phyloP scores from a whole-genome alignment of 2,329 filamentous ascomycete species.

The Aspergillus felis region DNA sequence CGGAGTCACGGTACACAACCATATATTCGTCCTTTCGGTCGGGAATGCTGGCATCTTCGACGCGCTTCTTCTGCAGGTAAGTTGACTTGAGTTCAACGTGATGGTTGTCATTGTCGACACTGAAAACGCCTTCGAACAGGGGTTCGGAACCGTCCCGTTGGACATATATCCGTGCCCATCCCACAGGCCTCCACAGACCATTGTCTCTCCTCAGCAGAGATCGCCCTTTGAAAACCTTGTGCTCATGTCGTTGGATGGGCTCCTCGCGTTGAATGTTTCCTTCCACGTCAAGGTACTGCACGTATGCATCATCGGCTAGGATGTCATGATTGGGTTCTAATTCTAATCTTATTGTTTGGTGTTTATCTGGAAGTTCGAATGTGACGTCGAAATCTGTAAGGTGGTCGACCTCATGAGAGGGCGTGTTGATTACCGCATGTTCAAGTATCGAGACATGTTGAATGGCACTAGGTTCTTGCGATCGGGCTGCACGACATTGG shows the following conservation, averaged over 20 bases:
- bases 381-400: conserved; percentile 79
- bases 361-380: conserved; percentile 66
- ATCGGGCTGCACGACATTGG: conserved; percentile 54
- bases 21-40: conserved; percentile 66
- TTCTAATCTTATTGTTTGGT: conserved; percentile 69
- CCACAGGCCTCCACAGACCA: conserved; percentile 71
- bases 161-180: conserved; percentile 81
- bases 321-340: conserved; percentile 92
- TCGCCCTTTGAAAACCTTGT: conserved; percentile 80
- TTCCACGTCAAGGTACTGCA: conserved; percentile 69
- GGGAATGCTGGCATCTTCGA: conserved; percentile 64
- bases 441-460: conserved; percentile 69
- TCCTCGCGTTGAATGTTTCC: conserved; percentile 66
- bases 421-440: conserved; percentile 71
- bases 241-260: conserved; percentile 64
- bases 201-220: conserved; percentile 64
- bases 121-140: conserved; percentile 86
- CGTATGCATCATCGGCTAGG: conserved; percentile 67
- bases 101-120: conserved; percentile 75
- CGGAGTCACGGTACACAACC: conserved; percentile 89
- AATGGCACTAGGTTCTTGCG: conserved; percentile 71
- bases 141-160: conserved; percentile 71
- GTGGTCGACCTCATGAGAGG: conserved; percentile 73
- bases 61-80: conserved; percentile 69
- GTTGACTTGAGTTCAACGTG: conserved; percentile 74